Percentiles rank a stretch among this genome's conserved stretches.
These are phyloP conservation scores for Aphanomyces euteiches DNA, from an alignment of 352 stramenopile genomes.

Conservation along the genomic window DNA sequence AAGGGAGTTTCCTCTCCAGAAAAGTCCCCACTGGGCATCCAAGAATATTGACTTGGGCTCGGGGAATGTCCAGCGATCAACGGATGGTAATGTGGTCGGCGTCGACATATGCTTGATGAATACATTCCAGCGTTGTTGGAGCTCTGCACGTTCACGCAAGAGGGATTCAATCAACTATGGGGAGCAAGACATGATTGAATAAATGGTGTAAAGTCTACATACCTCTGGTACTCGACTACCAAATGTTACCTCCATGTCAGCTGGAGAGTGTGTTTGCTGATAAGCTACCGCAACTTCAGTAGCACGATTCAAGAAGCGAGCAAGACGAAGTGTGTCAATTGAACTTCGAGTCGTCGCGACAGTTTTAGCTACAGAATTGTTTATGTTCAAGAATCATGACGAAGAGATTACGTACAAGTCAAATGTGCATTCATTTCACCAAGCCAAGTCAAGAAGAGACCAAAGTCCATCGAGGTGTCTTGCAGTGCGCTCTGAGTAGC, in stretches of 20 bases:
- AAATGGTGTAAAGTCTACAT: neutral
- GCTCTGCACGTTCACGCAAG: neutral
- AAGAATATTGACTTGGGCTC: neutral
- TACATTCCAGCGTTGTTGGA: neutral
- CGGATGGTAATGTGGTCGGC: neutral
- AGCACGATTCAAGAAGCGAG: conserved; percentile 14
- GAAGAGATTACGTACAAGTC: neutral
- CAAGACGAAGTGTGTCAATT: conserved; percentile 26
- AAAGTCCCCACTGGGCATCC: neutral
- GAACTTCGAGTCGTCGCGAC: neutral
- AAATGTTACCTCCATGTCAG: conserved; percentile 23
- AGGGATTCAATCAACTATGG: neutral
- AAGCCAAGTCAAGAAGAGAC: conserved; percentile 17
- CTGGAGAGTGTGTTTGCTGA: neutral
- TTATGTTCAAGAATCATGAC: neutral
- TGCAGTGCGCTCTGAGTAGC: conserved; percentile 1
- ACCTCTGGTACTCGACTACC: conserved; percentile 18
- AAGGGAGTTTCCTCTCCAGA: neutral
- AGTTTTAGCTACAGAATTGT: neutral
- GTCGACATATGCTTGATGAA: neutral
- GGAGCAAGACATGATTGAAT: neutral
- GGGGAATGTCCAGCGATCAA: neutral
- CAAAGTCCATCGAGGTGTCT: conserved; percentile 16
- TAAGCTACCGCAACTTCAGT: neutral
- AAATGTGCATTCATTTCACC: conserved; percentile 5